Evolutionary conservation across 495 filamentous ascomycete genomes (phyloP).

Genomic region (Lasiosphaeria miniovina): DNA sequence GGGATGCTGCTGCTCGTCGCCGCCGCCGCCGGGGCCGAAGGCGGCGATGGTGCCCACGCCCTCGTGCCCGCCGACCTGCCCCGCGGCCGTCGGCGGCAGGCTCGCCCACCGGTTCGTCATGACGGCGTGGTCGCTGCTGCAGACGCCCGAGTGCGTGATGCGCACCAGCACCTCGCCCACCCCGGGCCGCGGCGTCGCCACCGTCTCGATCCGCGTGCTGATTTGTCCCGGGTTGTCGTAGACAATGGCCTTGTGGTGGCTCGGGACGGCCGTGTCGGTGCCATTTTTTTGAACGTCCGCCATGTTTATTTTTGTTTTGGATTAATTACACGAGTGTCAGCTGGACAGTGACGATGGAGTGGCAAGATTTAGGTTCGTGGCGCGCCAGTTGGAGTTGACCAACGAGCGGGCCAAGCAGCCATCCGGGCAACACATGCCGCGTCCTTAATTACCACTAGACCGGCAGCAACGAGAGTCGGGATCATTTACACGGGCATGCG

Average conservation of each 20-base stretch:
- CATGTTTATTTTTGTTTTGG: neutral
- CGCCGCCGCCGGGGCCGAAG: slow-evolving; percentile 43
- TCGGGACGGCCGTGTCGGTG: slow-evolving; percentile 6
- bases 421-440: too few relatives aligned
- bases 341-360: too few relatives aligned
- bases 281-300: neutral
- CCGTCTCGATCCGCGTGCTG: slow-evolving; percentile 63
- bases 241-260: slow-evolving; percentile 58
- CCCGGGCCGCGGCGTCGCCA: slow-evolving; percentile 65
- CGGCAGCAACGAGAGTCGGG: too few relatives aligned
- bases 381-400: too few relatives aligned
- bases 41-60: slow-evolving; percentile 60
- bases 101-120: slow-evolving; percentile 57
- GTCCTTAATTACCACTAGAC: too few relatives aligned
- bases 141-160: slow-evolving; percentile 69
- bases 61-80: slow-evolving; percentile 66
- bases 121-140: slow-evolving; percentile 62
- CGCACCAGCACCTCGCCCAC: slow-evolving; percentile 64
- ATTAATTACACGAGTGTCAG: too few relatives aligned
- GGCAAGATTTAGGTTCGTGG: too few relatives aligned
- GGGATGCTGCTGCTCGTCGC: neutral
- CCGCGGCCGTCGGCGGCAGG: slow-evolving; percentile 63
- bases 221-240: slow-evolving; percentile 69
- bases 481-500: too few relatives aligned
- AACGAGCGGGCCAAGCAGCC: too few relatives aligned